These are phyloP conservation scores for Tolypocladium sp. DNA, from an alignment of 2,329 filamentous ascomycete genomes.

Conservation along the genomic window DNA sequence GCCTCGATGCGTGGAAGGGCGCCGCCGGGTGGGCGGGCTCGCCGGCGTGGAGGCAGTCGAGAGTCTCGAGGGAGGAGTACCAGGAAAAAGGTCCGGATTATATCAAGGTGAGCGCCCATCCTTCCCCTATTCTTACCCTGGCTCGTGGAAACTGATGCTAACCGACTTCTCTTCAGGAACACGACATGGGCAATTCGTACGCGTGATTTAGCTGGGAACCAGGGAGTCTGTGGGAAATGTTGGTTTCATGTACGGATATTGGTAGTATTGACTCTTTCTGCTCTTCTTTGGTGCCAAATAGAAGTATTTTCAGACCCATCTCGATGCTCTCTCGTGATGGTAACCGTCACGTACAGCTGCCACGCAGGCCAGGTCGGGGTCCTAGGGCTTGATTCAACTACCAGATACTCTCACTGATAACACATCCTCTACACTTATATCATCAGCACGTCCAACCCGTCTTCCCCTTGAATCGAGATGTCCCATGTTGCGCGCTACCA, in stretches of 20 bases:
- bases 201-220: constrained; percentile 19
- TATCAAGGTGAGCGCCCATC: constrained; percentile 57
- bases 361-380: neutral
- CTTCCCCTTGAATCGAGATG: neutral
- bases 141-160: neutral
- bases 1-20: constrained; percentile 88
- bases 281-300: neutral
- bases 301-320: neutral
- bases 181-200: constrained; percentile 57
- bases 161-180: constrained; percentile 37
- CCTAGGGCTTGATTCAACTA: neutral
- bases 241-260: neutral
- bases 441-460: neutral
- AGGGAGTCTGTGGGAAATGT: neutral
- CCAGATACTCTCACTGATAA: neutral
- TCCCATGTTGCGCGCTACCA: neutral
- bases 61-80: constrained; percentile 75
- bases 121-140: neutral
- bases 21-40: constrained; percentile 75
- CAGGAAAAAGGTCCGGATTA: constrained; percentile 89
- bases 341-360: neutral
- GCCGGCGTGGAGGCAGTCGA: constrained; percentile 49
- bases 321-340: neutral
- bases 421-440: neutral
- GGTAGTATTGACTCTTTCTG: neutral